phyloP scores from a whole-genome alignment of 371 early-diverging fungal species.

The Parasitella parasitica region DNA sequence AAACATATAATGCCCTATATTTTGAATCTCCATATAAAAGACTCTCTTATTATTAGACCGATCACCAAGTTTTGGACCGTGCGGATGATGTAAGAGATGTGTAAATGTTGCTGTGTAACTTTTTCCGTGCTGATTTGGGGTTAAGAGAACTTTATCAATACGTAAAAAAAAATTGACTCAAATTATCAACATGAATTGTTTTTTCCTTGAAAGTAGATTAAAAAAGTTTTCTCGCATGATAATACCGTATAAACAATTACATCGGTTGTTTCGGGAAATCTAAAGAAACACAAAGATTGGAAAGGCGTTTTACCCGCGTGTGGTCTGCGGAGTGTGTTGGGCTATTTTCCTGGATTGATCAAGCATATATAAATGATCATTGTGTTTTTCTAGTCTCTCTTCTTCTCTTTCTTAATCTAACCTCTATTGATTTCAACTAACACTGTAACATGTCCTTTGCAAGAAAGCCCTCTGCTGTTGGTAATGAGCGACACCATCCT shows the following conservation, averaged over 20 bases:
- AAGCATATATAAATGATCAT: background rate
- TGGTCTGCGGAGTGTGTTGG: background rate
- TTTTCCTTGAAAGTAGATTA: background rate
- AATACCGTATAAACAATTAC: too few relatives aligned
- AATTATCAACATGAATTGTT: background rate
- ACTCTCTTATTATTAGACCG: background rate
- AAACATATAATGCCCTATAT: background rate
- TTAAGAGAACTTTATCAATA: background rate
- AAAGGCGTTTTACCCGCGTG: background rate
- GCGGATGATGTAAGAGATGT: slow-evolving; percentile 12
- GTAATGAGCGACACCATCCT: slow-evolving; percentile 53
- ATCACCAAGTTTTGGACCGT: slow-evolving; percentile 7
- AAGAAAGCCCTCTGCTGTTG: slow-evolving; percentile 37
- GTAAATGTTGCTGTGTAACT: background rate
- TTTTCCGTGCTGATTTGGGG: too few relatives aligned
- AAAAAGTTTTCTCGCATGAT: background rate
- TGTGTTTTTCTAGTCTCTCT: background rate
- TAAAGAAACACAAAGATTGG: background rate
- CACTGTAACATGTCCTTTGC: slow-evolving; percentile 24
- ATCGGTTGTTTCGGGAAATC: background rate
- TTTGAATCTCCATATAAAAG: background rate
- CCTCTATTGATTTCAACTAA: background rate
- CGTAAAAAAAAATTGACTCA: background rate
- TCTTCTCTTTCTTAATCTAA: background rate
- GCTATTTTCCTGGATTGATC: background rate